phyloP scores from a whole-genome alignment of 2,329 filamentous ascomycete genomes.

The Fusarium abutilonis region DNA sequence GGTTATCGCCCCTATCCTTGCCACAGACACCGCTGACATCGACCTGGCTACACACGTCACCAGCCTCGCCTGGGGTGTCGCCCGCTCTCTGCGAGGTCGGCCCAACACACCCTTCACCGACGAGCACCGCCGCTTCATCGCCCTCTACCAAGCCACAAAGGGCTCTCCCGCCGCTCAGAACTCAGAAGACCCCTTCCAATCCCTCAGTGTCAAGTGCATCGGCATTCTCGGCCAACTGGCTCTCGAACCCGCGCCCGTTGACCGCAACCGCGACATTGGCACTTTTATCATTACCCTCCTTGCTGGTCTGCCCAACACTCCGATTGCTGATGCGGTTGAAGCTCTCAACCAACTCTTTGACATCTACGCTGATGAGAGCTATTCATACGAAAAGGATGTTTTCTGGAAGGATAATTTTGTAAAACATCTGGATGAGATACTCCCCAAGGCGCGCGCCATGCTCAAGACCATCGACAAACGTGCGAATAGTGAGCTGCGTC shows the following conservation, averaged over 20 bases:
- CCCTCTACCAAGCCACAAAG: constrained; percentile 70
- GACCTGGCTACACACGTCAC: constrained; percentile 70
- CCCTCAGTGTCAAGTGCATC: constrained; percentile 72
- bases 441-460: constrained; percentile 65
- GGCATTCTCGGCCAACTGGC: constrained; percentile 73
- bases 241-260: constrained; percentile 61
- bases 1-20: constrained; percentile 65
- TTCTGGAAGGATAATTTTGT: constrained; percentile 72
- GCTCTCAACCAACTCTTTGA: constrained; percentile 74
- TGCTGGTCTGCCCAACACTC: constrained; percentile 60
- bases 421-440: constrained; percentile 64
- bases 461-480: constrained; percentile 71
- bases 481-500: constrained; percentile 64
- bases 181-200: constrained; percentile 66
- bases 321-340: constrained; percentile 69
- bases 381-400: constrained; percentile 67
- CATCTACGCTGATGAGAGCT: constrained; percentile 70
- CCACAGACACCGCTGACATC: constrained; percentile 69
- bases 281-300: constrained; percentile 69
- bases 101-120: constrained; percentile 59
- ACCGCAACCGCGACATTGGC: constrained; percentile 70
- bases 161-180: constrained; percentile 43
- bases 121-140: constrained; percentile 71
- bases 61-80: constrained; percentile 72
- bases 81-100: constrained; percentile 62